These are phyloP conservation scores for Xylaria sp. DNA, from an alignment of 2,329 filamentous ascomycete genomes.

Conservation along the genomic window DNA sequence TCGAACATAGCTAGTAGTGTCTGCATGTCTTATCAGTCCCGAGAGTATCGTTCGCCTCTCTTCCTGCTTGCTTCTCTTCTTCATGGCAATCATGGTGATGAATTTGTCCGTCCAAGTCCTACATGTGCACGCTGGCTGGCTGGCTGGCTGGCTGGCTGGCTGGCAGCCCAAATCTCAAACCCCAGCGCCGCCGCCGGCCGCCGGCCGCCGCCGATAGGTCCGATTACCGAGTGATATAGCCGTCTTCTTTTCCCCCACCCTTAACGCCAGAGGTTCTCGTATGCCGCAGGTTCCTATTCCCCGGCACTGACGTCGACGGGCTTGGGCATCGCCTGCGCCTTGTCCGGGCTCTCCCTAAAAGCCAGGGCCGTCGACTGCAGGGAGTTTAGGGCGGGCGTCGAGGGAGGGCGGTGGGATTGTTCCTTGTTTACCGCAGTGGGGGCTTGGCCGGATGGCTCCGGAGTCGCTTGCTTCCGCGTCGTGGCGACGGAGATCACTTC, in stretches of 20 bases:
- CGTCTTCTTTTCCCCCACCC: no score
- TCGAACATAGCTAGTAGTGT: neutral
- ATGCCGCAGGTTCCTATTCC: conserved; percentile 25
- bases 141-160: no score
- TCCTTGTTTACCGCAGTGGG: conserved; percentile 1
- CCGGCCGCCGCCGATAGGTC: no score
- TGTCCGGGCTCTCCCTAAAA: conserved; percentile 65
- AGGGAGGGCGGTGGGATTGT: conserved; percentile 23
- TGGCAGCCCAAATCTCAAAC: no score
- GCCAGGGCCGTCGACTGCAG: conserved; percentile 52
- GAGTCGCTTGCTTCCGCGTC: conserved; percentile 33
- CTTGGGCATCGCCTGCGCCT: conserved; percentile 41
- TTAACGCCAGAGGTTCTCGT: neutral
- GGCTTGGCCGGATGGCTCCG: conserved; percentile 18
- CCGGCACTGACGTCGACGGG: conserved; percentile 38
- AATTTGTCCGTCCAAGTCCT: no score
- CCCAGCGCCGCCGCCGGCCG: no score
- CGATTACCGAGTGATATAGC: no score
- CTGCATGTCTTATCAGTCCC: no score
- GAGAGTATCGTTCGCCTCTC: no score
- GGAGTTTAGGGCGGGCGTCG: conserved; percentile 36
- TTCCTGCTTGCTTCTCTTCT: no score
- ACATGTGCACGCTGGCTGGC: no score
- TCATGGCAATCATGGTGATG: no score
- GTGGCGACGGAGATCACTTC: conserved; percentile 37